Percentiles rank a stretch among this genome's conserved stretches.
Evolutionary conservation across 148 eudicot genomes (phyloP).

Genomic region (Heliamphora exappendiculata): DNA sequence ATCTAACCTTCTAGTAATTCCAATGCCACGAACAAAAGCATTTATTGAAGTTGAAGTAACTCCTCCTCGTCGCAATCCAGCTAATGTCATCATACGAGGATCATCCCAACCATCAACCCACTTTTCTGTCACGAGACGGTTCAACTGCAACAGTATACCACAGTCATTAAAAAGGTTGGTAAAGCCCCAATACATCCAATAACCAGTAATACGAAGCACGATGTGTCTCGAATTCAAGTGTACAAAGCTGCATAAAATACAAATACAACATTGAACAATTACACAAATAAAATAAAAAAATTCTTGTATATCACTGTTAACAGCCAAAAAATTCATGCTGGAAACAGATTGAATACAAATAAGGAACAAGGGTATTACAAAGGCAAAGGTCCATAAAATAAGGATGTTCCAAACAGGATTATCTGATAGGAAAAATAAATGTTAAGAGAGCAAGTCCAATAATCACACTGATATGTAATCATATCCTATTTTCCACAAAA

Average conservation of each 20-base stretch:
- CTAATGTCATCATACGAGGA: constrained; percentile 89
- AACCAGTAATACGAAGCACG: constrained; percentile 98
- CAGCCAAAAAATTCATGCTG: not conserved
- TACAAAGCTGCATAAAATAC: constrained; percentile 60
- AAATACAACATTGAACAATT: not conserved
- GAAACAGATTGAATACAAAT: not conserved
- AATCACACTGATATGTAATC: not conserved
- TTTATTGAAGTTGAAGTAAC: constrained; percentile 78
- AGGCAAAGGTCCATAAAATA: too few relatives aligned
- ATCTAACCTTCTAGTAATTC: constrained; percentile 84
- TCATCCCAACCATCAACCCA: constrained; percentile 99
- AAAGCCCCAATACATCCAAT: constrained; percentile 70
- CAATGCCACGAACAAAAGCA: constrained; percentile 85
- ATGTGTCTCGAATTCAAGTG: constrained; percentile 93
- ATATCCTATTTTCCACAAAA: not conserved
- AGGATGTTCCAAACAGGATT: not conserved
- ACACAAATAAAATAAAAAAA: not conserved
- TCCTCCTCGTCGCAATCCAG: constrained; percentile 93
- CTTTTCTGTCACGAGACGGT: constrained; percentile 77
- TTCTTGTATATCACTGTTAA: not conserved
- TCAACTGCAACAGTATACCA: constrained; percentile 44
- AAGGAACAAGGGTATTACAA: not conserved
- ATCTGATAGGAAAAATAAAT: not conserved
- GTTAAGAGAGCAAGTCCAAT: not conserved
- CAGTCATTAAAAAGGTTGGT: constrained; percentile 66